phyloP scores from a whole-genome alignment of 441 rosid species.

The Corymbia citriodora region DNA sequence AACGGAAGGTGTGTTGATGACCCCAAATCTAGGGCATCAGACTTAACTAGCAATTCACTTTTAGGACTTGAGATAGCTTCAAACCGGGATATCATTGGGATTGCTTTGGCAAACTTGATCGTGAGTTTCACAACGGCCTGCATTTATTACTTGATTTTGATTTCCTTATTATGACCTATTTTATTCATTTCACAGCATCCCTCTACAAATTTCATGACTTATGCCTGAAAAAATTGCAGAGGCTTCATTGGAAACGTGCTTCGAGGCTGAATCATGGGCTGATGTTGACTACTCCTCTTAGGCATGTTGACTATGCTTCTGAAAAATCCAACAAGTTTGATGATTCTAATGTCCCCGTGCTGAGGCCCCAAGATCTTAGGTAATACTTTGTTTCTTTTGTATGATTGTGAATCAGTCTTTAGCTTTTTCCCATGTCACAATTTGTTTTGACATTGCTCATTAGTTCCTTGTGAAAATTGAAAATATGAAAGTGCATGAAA shows the following conservation, averaged over 20 bases:
- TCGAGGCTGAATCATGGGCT: constrained; percentile 71
- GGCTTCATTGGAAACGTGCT: constrained; percentile 93
- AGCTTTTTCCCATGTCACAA: neutral
- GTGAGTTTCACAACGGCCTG: constrained; percentile 29
- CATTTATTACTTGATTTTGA: neutral
- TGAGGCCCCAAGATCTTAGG: constrained; percentile 84
- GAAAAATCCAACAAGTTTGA: constrained; percentile 33
- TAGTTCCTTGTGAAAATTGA: neutral
- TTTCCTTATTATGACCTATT: neutral
- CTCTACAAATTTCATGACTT: neutral
- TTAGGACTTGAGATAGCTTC: constrained; percentile 73
- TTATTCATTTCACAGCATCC: neutral
- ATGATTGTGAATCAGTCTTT: neutral
- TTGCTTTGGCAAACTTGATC: constrained; percentile 89
- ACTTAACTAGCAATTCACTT: constrained; percentile 75
- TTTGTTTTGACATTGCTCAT: neutral
- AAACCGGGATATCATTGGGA: constrained; percentile 77
- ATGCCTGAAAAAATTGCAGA: constrained; percentile 26
- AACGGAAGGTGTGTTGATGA: constrained; percentile 90
- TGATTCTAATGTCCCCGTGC: constrained; percentile 34
- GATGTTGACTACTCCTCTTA: constrained; percentile 86
- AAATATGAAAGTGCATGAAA: neutral
- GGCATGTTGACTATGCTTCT: constrained; percentile 31
- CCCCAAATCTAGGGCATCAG: constrained; percentile 89
- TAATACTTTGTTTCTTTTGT: constrained; percentile 11